A percentile compares a stretch with the other conserved stretches of the same genome.
Conservation (phyloP, 345 rosid species). For the Erodium maritimum region DNA sequence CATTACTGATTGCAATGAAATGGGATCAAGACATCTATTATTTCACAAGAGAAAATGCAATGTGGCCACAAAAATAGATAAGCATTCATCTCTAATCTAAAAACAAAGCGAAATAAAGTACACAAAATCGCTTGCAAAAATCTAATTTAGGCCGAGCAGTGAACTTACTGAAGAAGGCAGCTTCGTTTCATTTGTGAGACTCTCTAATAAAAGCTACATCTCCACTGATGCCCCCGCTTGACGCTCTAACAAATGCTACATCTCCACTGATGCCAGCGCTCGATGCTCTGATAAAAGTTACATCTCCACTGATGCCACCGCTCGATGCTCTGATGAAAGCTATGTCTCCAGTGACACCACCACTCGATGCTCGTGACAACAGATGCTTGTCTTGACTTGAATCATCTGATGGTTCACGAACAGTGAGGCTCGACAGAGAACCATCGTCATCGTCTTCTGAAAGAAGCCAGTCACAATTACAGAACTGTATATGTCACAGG, state of each 20-base stretch:
- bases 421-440: conserved; percentile 27
- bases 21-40: too few species aligned
- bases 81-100: too few species aligned
- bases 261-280: conserved; percentile 17
- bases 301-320: conserved; percentile 18
- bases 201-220: conserved; percentile 50
- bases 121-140: too few species aligned
- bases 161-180: too few species aligned
- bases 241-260: conserved; percentile 35
- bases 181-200: conserved; percentile 11
- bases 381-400: conserved; percentile 41
- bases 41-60: too few species aligned
- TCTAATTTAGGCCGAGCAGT: too few species aligned
- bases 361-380: conserved; percentile 15
- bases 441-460: conserved; percentile 42
- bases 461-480: conserved; percentile 1
- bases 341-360: conserved; percentile 23
- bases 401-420: conserved; percentile 35
- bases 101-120: too few species aligned
- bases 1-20: too few species aligned
- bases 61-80: too few species aligned
- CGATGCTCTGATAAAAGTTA: conserved; percentile 39
- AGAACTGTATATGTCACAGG: not conserved
- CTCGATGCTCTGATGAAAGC: conserved; percentile 35
- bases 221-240: conserved; percentile 8